Base-by-base conservation (phyloP, 1,284 basidiomycete genomes). In the Apiotrichum laibachii region DNA sequence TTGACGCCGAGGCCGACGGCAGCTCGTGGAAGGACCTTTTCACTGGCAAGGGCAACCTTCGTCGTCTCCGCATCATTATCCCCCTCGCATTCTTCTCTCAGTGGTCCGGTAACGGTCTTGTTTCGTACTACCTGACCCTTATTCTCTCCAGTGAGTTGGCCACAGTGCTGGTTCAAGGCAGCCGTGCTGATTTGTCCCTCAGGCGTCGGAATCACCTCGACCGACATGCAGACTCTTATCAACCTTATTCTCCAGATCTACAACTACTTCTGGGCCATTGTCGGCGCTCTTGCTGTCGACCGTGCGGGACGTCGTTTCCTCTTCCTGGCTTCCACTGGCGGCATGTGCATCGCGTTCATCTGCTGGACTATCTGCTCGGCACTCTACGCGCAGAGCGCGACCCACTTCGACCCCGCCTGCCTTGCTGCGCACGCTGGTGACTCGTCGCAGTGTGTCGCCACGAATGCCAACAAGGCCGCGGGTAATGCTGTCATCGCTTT, bases 351-450 rank as follows among this genome's bases (percentile, higher is more conserved):
- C 75, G 89, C 86, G 80, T 72, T 71, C 63, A 56, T 66, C 15
- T 71, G 86, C 59, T 88, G 89, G 80, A 90, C 89, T 1, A 82
- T 86, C 56, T 86, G 85, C 75, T 85, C 85, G 19, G 85, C 86
- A 1, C 70, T 82, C 52, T 90, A 68, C 64, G 40, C 64, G n/a
- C 47, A 51, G 40, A 47, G 42, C 5, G 59, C 47, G 9, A 63
- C 75, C 10, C 70, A 74, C 1, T 60, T 66, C 13, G 59, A 50
- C 16, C 56, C 53, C 6, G 51, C 15, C 12, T 37, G 37, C 11
- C 37, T 37, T 10, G 37, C 37, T 16, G 37, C 37, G 5, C 11
- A 37, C 37, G 37, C 37, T 3, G 37, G 37, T 10, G 37, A 37
- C 10, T 6, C 37, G 3, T 13, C 37, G 12, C 11, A 37, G 37